Base-by-base conservation (phyloP, 371 early-diverging fungal species). In the Gilbertella persicaria region DNA sequence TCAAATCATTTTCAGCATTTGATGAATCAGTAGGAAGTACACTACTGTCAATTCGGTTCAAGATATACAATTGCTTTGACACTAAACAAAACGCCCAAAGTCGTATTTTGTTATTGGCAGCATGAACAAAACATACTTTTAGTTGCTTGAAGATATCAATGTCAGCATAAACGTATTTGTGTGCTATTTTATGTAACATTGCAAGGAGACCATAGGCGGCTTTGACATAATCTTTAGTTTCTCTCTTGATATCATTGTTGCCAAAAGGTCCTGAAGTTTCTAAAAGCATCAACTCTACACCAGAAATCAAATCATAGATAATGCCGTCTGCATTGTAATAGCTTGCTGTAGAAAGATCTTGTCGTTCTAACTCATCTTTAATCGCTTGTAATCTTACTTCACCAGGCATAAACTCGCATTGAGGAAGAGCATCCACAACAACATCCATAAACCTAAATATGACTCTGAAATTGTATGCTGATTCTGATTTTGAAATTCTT, bases 71-170 rank as follows among this genome's bases (percentile, higher is more conserved):
- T n/a, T n/a, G n/a, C n/a, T n/a, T n/a, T n/a, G n/a, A n/a, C n/a
- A n/a, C n/a, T n/a, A n/a, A n/a, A n/a, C n/a, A n/a, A n/a, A n/a
- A n/a, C n/a, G n/a, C n/a, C n/a, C n/a, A n/a, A n/a, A n/a, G n/a
- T n/a, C n/a, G n/a, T n/a, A n/a, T n/a, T n/a, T n/a, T n/a, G n/a
- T n/a, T n/a, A n/a, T n/a, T n/a, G n/a, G n/a, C n/a, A n/a, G n/a
- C n/a, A n/a, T 47, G 55, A 41, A 55, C 35, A 41, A 55, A 55
- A 40, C 17, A 55, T 26, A 25, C 24, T 6, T 17, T 30, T 5
- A 55, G 21, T 47, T 33, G 46, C 40, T 48, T 55, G 49, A 55
- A 55, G 14, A 49, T 49, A 26, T 55, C 37, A 49, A 55, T 33
- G 36, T 55, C 43, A 26, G 42, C 48, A 48, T 48, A 43, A 23